Conservation (phyloP, 805 yeast species). For the Sungouiella thailandica region DNA sequence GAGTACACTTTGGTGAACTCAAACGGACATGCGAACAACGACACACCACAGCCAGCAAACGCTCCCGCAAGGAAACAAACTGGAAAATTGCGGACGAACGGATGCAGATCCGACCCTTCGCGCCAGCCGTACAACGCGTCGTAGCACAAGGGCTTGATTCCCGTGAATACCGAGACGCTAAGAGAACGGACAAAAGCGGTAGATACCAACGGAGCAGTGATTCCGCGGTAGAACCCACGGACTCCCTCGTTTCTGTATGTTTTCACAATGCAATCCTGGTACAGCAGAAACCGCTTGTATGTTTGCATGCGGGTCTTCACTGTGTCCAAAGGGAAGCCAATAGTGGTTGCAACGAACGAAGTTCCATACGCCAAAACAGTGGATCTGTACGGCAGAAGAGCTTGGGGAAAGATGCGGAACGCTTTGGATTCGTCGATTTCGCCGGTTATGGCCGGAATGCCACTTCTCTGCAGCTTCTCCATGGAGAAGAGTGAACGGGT, state of each 20-base stretch:
- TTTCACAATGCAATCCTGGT: conserved; percentile 50
- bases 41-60: conserved; percentile 59
- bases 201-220: conserved; percentile 66
- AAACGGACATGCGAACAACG: conserved; percentile 74
- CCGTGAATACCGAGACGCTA: conserved; percentile 60
- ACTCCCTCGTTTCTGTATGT: conserved; percentile 62
- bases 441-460: conserved; percentile 59
- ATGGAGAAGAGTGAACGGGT: background rate
- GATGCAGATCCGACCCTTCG: conserved; percentile 25
- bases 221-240: conserved; percentile 69
- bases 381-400: conserved; percentile 48
- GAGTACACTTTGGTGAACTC: conserved; percentile 80
- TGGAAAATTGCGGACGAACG: conserved; percentile 33
- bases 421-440: conserved; percentile 43
- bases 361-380: conserved; percentile 61
- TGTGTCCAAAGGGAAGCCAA: conserved; percentile 87
- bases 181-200: conserved; percentile 61
- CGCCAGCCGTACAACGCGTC: conserved; percentile 10
- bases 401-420: conserved; percentile 43
- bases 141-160: conserved; percentile 39
- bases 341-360: conserved; percentile 56
- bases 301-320: conserved; percentile 85
- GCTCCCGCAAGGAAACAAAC: conserved; percentile 55
- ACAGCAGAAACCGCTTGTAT: conserved; percentile 50
- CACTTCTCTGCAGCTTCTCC: conserved; percentile 1